These are phyloP conservation scores for Hansenula lynferdii DNA, from an alignment of 1,139 yeast genomes.

Conservation along the genomic window DNA sequence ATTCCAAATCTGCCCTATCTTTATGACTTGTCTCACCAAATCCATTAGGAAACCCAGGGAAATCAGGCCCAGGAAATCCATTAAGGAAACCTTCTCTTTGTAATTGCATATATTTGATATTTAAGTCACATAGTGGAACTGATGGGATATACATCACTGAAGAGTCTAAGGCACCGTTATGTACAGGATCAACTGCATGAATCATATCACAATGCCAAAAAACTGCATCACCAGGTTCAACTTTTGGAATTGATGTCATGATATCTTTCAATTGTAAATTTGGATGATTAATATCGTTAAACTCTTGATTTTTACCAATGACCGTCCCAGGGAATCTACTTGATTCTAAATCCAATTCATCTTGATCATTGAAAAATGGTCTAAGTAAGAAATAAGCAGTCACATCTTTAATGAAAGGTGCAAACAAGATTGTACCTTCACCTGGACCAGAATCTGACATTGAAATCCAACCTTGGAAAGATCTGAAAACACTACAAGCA, in stretches of 20 bases:
- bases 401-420: conserved; percentile 33
- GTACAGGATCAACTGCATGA: conserved; percentile 41
- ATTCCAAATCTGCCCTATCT: conserved; percentile 2
- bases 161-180: conserved; percentile 34
- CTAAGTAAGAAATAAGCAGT: conserved; percentile 40
- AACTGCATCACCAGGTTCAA: conserved; percentile 38
- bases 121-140: conserved; percentile 25
- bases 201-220: conserved; percentile 46
- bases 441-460: conserved; percentile 34
- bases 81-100: no score
- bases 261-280: conserved; percentile 26
- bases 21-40: conserved; percentile 21
- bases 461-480: conserved; percentile 47
- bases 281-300: conserved; percentile 24
- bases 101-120: no score
- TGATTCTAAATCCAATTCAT: conserved; percentile 19
- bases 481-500: conserved; percentile 35
- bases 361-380: conserved; percentile 36
- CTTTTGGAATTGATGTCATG: conserved; percentile 31
- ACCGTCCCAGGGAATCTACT: conserved; percentile 27
- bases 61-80: no score
- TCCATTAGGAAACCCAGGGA: no score
- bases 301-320: conserved; percentile 30
- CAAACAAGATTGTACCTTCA: conserved; percentile 40
- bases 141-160: conserved; percentile 36